Evolutionary conservation across 805 yeast genomes (phyloP).

Genomic region (Kazachstania africana): DNA sequence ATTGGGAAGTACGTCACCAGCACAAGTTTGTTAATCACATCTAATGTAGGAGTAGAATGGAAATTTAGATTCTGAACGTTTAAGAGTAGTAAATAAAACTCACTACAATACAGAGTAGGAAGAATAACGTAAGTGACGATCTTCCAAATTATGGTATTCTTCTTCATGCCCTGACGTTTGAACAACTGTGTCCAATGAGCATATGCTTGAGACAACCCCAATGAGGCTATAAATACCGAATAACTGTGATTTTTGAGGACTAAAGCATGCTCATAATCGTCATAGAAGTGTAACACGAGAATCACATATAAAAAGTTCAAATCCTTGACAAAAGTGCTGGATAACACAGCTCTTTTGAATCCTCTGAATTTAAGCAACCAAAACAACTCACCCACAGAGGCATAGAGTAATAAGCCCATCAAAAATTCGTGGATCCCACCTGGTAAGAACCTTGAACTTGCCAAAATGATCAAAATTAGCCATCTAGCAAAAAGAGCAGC

Average conservation of each 20-base stretch:
- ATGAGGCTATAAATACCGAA: constrained; percentile 18
- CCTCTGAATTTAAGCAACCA: constrained; percentile 20
- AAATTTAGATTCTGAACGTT: constrained; percentile 17
- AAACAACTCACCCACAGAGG: constrained; percentile 13
- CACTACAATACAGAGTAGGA: constrained; percentile 22
- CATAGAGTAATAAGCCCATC: constrained; percentile 14
- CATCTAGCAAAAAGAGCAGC: constrained; percentile 32
- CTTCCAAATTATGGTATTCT: constrained; percentile 10
- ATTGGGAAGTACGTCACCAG: constrained; percentile 19
- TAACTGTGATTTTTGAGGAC: constrained; percentile 22
- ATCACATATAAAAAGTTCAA: constrained; percentile 21
- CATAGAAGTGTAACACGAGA: constrained; percentile 18
- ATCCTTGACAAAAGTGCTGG: constrained; percentile 16
- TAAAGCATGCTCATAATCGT: constrained; percentile 24
- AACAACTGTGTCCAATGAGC: constrained; percentile 22
- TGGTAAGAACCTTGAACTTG: constrained; percentile 52
- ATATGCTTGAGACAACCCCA: constrained; percentile 18
- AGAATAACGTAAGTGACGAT: constrained; percentile 11
- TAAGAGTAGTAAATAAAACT: constrained; percentile 20
- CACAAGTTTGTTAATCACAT: constrained; percentile 15
- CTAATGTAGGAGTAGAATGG: constrained; percentile 17
- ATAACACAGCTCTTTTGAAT: constrained; percentile 5
- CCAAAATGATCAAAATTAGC: constrained; percentile 44
- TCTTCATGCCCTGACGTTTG: constrained; percentile 5
- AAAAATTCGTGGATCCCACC: constrained; percentile 65